These are phyloP conservation scores for Breynia disticha DNA, from an alignment of 441 rosid species.

Conservation along the genomic window DNA sequence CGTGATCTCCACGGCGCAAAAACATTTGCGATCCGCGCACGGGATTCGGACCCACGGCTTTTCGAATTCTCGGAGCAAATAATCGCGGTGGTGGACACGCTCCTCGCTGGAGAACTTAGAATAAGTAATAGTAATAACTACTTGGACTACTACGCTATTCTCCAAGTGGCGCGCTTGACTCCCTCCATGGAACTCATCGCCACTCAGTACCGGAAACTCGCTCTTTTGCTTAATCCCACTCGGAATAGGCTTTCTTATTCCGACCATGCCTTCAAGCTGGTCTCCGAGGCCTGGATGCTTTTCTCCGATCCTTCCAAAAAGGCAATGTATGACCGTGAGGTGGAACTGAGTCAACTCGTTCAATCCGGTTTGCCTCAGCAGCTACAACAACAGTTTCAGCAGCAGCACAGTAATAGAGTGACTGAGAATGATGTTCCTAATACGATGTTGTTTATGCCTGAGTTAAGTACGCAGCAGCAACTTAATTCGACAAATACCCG, in stretches of 20 bases:
- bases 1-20: conserved; percentile 74
- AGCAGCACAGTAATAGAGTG: conserved; percentile 1
- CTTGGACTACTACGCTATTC: conserved; percentile 67
- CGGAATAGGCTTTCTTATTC: conserved; percentile 57
- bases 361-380: conserved; percentile 22
- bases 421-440: background rate
- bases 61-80: conserved; percentile 49
- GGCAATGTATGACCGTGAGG: conserved; percentile 57
- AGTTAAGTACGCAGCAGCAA: no score
- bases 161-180: conserved; percentile 58
- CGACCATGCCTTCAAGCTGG: conserved; percentile 61
- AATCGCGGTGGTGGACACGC: conserved; percentile 68
- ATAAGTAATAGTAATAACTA: conserved; percentile 22
- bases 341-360: conserved; percentile 50
- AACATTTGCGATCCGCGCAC: conserved; percentile 71
- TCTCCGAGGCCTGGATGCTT: conserved; percentile 75
- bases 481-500: no score
- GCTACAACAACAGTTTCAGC: conserved; percentile 17
- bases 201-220: conserved; percentile 68
- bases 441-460: no score
- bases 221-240: conserved; percentile 53
- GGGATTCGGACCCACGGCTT: conserved; percentile 61
- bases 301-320: conserved; percentile 61
- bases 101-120: conserved; percentile 45
- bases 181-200: conserved; percentile 55